Evolutionary conservation across 106 monocot genomes (phyloP).

Genomic region (Xerophyta viscosa): DNA sequence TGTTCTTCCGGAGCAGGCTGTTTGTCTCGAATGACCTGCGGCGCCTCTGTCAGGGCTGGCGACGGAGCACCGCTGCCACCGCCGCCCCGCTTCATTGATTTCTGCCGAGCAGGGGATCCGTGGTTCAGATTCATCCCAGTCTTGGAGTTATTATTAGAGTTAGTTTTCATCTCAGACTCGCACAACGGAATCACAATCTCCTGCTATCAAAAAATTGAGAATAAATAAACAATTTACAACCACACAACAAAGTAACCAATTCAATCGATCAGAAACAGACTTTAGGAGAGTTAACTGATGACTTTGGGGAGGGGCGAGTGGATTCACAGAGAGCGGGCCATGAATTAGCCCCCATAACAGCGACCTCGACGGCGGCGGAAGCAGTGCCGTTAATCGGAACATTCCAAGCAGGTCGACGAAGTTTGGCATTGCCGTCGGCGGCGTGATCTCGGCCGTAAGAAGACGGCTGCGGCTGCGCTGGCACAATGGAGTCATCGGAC

Average conservation of each 20-base stretch:
- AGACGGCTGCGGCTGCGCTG: neutral
- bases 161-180: slow-evolving; percentile 13
- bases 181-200: slow-evolving; percentile 11
- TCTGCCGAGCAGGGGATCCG: slow-evolving; percentile 19
- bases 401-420: slow-evolving; percentile 52
- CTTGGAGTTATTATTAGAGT: slow-evolving; percentile 18
- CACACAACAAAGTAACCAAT: too few relatives aligned
- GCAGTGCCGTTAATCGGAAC: slow-evolving; percentile 29
- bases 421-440: slow-evolving; percentile 14
- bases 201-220: slow-evolving; percentile 4
- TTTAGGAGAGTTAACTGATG: slow-evolving; percentile 7
- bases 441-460: slow-evolving; percentile 8
- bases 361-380: slow-evolving; percentile 17
- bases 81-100: slow-evolving; percentile 26
- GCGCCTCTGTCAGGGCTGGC: slow-evolving; percentile 13
- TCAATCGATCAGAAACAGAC: neutral
- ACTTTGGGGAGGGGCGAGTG: slow-evolving; percentile 27
- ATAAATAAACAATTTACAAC: neutral
- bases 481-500: too few relatives aligned
- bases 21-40: neutral
- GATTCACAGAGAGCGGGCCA: slow-evolving; percentile 79
- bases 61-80: slow-evolving; percentile 3
- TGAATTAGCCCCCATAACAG: slow-evolving; percentile 47
- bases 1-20: neutral
- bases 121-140: slow-evolving; percentile 17